These are phyloP conservation scores for Cytospora piceicola DNA, from an alignment of 2,329 filamentous ascomycete genomes.

Conservation along the genomic window DNA sequence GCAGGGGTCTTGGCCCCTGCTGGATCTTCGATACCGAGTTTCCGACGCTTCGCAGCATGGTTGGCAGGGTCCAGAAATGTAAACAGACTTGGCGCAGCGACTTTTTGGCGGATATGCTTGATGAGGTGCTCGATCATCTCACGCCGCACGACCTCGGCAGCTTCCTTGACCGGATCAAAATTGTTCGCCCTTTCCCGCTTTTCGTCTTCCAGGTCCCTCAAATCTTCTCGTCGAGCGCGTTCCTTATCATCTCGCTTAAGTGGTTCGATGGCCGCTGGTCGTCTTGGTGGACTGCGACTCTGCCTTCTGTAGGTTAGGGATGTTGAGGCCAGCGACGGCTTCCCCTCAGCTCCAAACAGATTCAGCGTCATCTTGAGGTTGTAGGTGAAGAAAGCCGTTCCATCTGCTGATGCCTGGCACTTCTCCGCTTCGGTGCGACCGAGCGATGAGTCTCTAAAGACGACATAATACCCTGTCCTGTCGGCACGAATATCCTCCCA, in stretches of 20 bases:
- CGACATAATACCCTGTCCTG: conserved; percentile 83
- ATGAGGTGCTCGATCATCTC: conserved; percentile 88
- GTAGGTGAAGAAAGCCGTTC: conserved; percentile 88
- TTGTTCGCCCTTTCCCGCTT: conserved; percentile 85
- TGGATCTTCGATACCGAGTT: conserved; percentile 75
- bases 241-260: conserved; percentile 69
- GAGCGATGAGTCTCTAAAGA: conserved; percentile 78
- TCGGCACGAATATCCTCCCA: conserved; percentile 85
- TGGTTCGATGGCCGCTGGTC: conserved; percentile 44
- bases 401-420: conserved; percentile 78
- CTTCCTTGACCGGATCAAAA: conserved; percentile 87
- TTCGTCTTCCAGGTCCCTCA: conserved; percentile 84
- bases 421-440: conserved; percentile 81
- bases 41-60: conserved; percentile 77
- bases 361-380: conserved; percentile 87
- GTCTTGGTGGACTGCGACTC: conserved; percentile 44
- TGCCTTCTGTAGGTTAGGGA: conserved; percentile 38
- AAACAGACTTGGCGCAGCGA: conserved; percentile 80
- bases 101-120: conserved; percentile 83
- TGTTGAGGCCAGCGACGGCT: conserved; percentile 38
- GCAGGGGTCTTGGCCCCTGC: conserved; percentile 58
- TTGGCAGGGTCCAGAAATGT: conserved; percentile 82
- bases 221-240: conserved; percentile 70
- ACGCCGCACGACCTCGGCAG: conserved; percentile 74
- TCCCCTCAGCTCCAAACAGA: conserved; percentile 38